Base-by-base conservation (phyloP, 2,329 filamentous ascomycete species). In the Aspergillus phoenicis region DNA sequence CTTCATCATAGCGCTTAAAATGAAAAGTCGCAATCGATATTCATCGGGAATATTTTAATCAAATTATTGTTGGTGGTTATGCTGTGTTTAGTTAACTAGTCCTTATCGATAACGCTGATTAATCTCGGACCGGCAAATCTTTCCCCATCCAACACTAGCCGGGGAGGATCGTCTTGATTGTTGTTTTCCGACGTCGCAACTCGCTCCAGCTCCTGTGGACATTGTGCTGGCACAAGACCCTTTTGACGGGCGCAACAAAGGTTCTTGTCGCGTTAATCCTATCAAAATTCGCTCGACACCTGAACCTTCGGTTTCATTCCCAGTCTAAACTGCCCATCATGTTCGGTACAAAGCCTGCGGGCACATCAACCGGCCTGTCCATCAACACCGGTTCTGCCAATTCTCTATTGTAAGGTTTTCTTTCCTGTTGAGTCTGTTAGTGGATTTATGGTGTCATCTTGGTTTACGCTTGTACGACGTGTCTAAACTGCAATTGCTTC, bases 311-410 rank as follows among this genome's bases (percentile, higher is more conserved):
- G 11, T 33, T 30, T 36, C n/a, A 30, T 52, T 43, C 47, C 39
- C 57, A 17, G 41, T 49, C 20, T 15, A 13, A 45, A 45, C 11
- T 13, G 53, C 36, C 43, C 57, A 56, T 28, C 43, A 77, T 78
- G 75, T 78, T 78, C 64, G 70, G 70, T 57, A 62, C 73, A 52
- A 78, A 78, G 66, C 67, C 75, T 33, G 68, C 75, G 30, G 68
- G 70, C 68, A 59, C 58, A 5, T 65, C 73, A 24, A 54, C 74
- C 39, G 75, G 75, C 51, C 75, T 86, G 70, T 83, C 80, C 61
- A 80, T 86, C 68, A 86, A 85, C 68, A 86, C 84, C 20, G 79
- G 79, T 63, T 74, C 77, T 24, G 73, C 74, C 53, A 80, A 81
- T 70, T 78, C 78, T 56, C 73, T 81, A 49, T 82, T 82, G 81